phyloP scores from a whole-genome alignment of 2,329 filamentous ascomycete species.

The Akanthomyces uredinophilus region DNA sequence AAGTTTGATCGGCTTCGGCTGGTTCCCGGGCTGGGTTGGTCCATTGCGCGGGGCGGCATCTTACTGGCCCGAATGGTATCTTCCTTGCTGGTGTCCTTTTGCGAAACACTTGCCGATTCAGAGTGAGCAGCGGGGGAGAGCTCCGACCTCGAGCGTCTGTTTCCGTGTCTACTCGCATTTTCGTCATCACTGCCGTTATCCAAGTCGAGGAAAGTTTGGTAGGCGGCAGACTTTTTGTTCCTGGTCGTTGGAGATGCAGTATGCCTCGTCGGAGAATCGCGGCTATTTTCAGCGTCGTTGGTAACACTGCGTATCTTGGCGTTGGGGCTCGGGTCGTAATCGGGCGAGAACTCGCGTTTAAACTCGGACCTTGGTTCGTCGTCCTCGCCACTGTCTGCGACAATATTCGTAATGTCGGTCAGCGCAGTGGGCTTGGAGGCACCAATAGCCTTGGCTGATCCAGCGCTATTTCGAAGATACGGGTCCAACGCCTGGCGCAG shows the following conservation, averaged over 20 bases:
- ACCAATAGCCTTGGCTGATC: constrained; percentile 18
- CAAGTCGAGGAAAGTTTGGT: constrained; percentile 47
- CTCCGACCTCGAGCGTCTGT: neutral
- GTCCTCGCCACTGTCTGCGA: constrained; percentile 12
- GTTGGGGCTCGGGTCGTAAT: constrained; percentile 67
- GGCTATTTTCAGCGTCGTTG: constrained; percentile 34
- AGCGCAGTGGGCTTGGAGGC: constrained; percentile 24
- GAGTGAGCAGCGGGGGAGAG: neutral
- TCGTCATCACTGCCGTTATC: constrained; percentile 42
- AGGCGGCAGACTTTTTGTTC: constrained; percentile 15
- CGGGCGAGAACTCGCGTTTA: constrained; percentile 64
- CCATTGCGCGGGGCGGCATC: constrained; percentile 19
- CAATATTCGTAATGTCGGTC: constrained; percentile 23
- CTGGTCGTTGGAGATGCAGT: constrained; percentile 30
- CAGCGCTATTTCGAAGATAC: constrained; percentile 51
- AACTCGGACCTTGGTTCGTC: constrained; percentile 31
- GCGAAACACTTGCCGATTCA: constrained; percentile 7
- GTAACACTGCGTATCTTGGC: constrained; percentile 65
- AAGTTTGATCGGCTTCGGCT: constrained; percentile 32
- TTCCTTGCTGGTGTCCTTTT: constrained; percentile 20
- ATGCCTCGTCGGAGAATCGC: constrained; percentile 19
- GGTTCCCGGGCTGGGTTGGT: constrained; percentile 30
- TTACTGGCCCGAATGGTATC: constrained; percentile 26
- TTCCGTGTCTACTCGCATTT: neutral
- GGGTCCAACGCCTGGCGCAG: constrained; percentile 83